A percentile compares a stretch with the other conserved stretches of the same genome.
These are phyloP conservation scores for Rhododendron henanense DNA, from an alignment of 148 eudicot genomes.

Conservation along the genomic window DNA sequence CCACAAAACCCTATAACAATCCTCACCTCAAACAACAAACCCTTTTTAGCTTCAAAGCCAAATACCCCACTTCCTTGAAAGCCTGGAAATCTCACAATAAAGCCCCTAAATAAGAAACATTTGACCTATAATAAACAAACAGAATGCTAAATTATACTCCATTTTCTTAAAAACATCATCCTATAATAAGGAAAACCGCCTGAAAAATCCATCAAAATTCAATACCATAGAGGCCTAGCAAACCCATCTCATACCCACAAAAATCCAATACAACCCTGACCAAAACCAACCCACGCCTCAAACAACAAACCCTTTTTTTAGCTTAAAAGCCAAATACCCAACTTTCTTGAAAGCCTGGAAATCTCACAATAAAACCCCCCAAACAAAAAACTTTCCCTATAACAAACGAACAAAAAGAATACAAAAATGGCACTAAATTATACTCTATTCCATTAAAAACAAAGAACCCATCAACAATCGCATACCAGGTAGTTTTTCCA, in stretches of 20 bases:
- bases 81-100: neutral
- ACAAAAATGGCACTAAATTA: neutral
- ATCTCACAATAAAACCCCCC: slow-evolving; percentile 8
- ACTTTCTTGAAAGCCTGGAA: neutral
- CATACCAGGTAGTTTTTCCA: slow-evolving; percentile 4
- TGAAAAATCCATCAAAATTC: neutral
- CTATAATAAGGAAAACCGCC: neutral
- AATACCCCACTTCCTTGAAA: neutral
- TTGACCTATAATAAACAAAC: neutral
- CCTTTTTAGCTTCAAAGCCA: neutral
- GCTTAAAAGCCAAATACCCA: neutral
- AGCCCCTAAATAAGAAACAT: neutral
- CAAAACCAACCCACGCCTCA: neutral
- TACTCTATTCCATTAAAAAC: slow-evolving; percentile 6
- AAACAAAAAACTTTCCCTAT: neutral
- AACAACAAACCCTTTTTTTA: neutral
- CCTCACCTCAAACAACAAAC: neutral
- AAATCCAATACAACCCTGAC: neutral
- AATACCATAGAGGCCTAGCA: neutral
- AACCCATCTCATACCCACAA: neutral
- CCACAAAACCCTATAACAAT: neutral
- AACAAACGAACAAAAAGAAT: neutral
- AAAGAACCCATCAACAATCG: slow-evolving; percentile 16
- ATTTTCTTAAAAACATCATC: slow-evolving; percentile 7
- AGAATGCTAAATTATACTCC: neutral